Conservation (phyloP, 257 asterid genomes). For the Hygrophila difformis region DNA sequence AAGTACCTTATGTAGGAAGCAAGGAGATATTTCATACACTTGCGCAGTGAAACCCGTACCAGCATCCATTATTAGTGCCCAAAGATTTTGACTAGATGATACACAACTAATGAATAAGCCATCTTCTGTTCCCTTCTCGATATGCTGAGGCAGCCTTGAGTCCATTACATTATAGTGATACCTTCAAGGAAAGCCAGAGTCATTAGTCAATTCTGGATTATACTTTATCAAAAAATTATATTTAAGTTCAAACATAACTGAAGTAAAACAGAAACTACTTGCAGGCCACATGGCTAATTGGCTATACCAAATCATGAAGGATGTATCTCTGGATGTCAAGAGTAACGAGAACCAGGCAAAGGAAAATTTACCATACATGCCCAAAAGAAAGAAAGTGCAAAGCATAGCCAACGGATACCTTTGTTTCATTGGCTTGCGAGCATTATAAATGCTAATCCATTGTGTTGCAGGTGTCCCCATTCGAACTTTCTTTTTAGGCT, state of each 20-base stretch:
- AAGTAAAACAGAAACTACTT: too few species aligned
- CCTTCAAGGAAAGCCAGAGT: constrained; percentile 24
- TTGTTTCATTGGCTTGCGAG: constrained; percentile 85
- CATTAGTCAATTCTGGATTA: constrained; percentile 1
- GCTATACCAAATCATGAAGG: background rate
- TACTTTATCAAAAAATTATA: background rate
- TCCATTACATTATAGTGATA: constrained; percentile 70
- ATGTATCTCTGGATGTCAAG: background rate
- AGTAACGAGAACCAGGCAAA: background rate
- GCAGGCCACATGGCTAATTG: too few species aligned
- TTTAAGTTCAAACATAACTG: background rate
- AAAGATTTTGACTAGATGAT: constrained; percentile 54
- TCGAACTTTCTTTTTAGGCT: constrained; percentile 70
- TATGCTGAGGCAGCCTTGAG: constrained; percentile 61
- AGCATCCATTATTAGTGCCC: constrained; percentile 90
- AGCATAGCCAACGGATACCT: constrained; percentile 30
- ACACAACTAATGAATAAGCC: constrained; percentile 62
- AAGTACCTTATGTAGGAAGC: constrained; percentile 64
- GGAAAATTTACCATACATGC: background rate
- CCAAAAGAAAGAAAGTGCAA: constrained; percentile 5
- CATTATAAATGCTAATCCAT: constrained; percentile 78
- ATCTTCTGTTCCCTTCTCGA: constrained; percentile 68
- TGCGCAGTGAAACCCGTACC: constrained; percentile 69
- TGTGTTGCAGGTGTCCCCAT: constrained; percentile 77
- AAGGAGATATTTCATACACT: constrained; percentile 51